Conservation (phyloP, 805 yeast genomes). For the Kuraishia piskuri region DNA sequence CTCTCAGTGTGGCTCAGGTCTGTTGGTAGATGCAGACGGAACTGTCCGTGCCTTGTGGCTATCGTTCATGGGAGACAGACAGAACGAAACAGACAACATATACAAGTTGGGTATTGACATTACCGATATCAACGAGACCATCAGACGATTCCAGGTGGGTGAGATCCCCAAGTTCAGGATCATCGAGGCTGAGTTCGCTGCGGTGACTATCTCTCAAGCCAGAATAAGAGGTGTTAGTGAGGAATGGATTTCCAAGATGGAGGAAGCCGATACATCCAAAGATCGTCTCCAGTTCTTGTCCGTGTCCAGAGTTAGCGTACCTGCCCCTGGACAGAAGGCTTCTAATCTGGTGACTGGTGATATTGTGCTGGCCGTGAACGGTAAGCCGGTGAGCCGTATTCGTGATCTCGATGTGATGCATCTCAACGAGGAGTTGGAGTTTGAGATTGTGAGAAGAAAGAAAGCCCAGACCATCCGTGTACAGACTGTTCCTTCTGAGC, state of each 20-base stretch:
- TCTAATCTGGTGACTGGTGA: conserved; percentile 55
- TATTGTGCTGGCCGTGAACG: conserved; percentile 65
- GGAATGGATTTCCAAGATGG: conserved; percentile 67
- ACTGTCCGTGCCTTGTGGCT: conserved; percentile 80
- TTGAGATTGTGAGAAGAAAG: conserved; percentile 68
- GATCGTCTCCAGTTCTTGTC: conserved; percentile 68
- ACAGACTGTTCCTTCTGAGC: conserved; percentile 53
- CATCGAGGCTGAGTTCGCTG: conserved; percentile 70
- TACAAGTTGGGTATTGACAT: conserved; percentile 75
- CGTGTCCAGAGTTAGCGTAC: conserved; percentile 51
- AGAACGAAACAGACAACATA: conserved; percentile 50
- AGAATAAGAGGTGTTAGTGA: conserved; percentile 85
- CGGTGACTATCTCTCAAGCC: conserved; percentile 63
- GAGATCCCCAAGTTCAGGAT: conserved; percentile 50
- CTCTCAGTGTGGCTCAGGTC: conserved; percentile 72
- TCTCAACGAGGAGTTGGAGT: conserved; percentile 32
- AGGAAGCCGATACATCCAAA: conserved; percentile 36
- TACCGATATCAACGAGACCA: conserved; percentile 49
- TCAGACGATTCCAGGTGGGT: conserved; percentile 41
- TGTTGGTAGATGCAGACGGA: conserved; percentile 71
- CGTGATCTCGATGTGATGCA: conserved; percentile 54
- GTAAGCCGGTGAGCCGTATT: conserved; percentile 51
- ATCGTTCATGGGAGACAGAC: conserved; percentile 70
- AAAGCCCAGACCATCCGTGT: conserved; percentile 52
- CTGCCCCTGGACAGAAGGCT: conserved; percentile 17